phyloP scores from a whole-genome alignment of 2,329 filamentous ascomycete genomes.

The Sporothrix sp. region DNA sequence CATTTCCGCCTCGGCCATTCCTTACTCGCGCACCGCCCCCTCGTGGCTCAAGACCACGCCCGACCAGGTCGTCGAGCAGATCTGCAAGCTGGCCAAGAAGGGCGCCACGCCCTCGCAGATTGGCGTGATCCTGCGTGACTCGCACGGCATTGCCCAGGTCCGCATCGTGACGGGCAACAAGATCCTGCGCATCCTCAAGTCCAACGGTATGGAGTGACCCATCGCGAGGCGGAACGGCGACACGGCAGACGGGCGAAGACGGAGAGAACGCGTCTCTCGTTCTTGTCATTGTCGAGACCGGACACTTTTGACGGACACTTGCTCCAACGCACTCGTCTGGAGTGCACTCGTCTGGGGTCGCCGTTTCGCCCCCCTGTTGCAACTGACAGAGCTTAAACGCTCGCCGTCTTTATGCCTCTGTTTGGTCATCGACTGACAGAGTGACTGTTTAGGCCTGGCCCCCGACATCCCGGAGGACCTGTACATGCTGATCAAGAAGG shows the following conservation, averaged over 20 bases:
- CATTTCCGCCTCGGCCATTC: conserved; percentile 89
- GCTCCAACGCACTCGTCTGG: too few relatives aligned
- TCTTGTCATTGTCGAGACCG: not conserved
- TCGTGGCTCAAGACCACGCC: conserved; percentile 98
- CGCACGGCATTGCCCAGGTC: conserved; percentile 95
- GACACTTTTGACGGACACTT: too few relatives aligned
- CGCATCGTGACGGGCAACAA: conserved; percentile 98
- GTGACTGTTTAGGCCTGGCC: conserved; percentile 88
- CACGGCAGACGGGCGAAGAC: not conserved
- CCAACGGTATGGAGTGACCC: conserved; percentile 68
- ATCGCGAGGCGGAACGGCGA: not conserved
- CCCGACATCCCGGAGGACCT: conserved; percentile 99
- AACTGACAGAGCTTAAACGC: too few relatives aligned
- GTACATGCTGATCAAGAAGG: conserved; percentile 99
- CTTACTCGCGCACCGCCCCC: conserved; percentile 88
- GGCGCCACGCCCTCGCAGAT: conserved; percentile 98
- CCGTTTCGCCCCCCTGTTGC: too few relatives aligned
- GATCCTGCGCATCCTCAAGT: conserved; percentile 98
- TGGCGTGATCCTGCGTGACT: conserved; percentile 96
- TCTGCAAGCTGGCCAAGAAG: conserved; percentile 98
- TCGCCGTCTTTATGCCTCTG: conserved; percentile 57
- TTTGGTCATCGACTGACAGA: conserved; percentile 86
- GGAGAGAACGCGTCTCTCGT: not conserved
- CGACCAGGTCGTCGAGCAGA: conserved; percentile 97
- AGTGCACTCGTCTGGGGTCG: too few relatives aligned